These are phyloP conservation scores for Schizonepeta tenuifolia DNA, from an alignment of 257 asterid genomes.

Conservation along the genomic window DNA sequence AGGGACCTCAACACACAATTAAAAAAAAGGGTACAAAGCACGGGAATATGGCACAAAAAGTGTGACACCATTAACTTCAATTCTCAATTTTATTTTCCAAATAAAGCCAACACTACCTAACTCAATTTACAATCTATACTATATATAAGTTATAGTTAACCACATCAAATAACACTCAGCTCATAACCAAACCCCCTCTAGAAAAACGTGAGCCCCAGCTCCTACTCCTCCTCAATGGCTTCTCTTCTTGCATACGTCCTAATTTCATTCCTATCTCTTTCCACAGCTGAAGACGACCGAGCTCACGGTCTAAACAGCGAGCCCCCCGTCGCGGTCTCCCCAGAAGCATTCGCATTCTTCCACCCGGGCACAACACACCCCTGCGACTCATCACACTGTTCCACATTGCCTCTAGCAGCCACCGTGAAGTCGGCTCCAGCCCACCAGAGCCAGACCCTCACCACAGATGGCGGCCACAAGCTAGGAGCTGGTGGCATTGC, in stretches of 20 bases:
- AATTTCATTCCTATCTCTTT: constrained; percentile 26
- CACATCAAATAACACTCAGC: constrained; percentile 14
- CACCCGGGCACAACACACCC: constrained; percentile 39
- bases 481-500: constrained; percentile 42
- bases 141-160: constrained; percentile 10
- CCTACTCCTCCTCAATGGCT: constrained; percentile 32
- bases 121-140: constrained; percentile 17
- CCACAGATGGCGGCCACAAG: background rate
- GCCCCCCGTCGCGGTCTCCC: constrained; percentile 43
- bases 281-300: constrained; percentile 40
- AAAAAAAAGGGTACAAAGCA: background rate
- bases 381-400: constrained; percentile 29
- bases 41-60: constrained; percentile 21
- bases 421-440: constrained; percentile 47
- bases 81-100: background rate
- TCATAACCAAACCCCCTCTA: constrained; percentile 4
- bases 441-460: constrained; percentile 35
- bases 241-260: constrained; percentile 30
- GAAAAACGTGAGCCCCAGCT: background rate
- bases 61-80: constrained; percentile 34
- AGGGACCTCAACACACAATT: too few species aligned
- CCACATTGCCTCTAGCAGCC: constrained; percentile 48
- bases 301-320: constrained; percentile 42
- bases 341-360: constrained; percentile 47
- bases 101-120: constrained; percentile 26